phyloP scores from a whole-genome alignment of 208 protist species.

The Acanthamoeba lenticulata region DNA sequence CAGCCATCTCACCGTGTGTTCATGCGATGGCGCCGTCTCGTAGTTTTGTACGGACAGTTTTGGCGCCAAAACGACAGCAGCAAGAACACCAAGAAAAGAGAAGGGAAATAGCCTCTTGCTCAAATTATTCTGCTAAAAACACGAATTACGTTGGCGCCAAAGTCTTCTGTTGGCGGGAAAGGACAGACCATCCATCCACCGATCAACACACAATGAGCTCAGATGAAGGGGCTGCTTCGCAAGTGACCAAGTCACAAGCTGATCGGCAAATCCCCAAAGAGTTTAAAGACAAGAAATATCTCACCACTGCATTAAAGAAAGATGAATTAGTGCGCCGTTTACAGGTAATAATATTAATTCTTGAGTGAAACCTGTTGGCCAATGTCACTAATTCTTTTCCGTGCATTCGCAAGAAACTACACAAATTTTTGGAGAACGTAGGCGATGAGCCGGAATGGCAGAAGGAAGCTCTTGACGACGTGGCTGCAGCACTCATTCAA shows the following conservation, averaged over 20 bases:
- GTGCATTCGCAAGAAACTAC: too few relatives aligned
- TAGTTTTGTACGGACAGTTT: background rate
- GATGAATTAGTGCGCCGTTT: conserved; percentile 6
- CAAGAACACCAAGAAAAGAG: background rate
- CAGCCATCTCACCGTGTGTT: background rate
- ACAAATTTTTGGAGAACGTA: conserved; percentile 51
- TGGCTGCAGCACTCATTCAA: conserved; percentile 49
- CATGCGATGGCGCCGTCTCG: too few relatives aligned
- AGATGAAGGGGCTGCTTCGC: background rate
- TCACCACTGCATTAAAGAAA: conserved; percentile 1
- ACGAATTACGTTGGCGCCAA: too few relatives aligned
- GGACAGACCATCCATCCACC: too few relatives aligned
- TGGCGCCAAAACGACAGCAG: background rate
- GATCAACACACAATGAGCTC: background rate
- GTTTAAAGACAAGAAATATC: conserved; percentile 12
- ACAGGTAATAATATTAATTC: too few relatives aligned
- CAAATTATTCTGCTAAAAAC: too few relatives aligned
- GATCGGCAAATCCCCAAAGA: conserved; percentile 9
- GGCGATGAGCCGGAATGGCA: background rate
- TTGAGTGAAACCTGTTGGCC: too few relatives aligned
- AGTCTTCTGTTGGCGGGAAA: too few relatives aligned
- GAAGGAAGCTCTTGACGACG: background rate
- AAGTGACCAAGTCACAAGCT: background rate
- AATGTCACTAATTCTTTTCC: too few relatives aligned
- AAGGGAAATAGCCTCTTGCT: too few relatives aligned